phyloP scores from a whole-genome alignment of 768 basidiomycete species.

The Xanthoconium stramineum region DNA sequence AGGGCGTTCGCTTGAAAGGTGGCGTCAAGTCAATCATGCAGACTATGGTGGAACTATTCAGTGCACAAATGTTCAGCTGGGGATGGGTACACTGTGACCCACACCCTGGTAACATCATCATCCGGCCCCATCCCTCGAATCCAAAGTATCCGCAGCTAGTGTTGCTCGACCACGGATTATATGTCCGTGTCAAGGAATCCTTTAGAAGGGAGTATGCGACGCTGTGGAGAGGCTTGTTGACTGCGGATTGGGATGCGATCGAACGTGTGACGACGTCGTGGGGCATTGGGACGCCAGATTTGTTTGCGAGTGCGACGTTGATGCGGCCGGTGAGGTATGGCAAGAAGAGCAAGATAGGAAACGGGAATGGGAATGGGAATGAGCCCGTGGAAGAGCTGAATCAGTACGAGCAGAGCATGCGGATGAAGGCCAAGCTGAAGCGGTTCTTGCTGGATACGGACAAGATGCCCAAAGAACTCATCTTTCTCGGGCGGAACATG shows the following conservation, averaged over 20 bases:
- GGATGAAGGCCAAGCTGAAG: constrained; percentile 65
- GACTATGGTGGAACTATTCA: constrained; percentile 83
- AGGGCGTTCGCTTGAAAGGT: constrained; percentile 45
- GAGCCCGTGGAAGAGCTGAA: constrained; percentile 35
- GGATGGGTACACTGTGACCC: constrained; percentile 85
- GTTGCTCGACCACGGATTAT: constrained; percentile 90
- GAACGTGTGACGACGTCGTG: constrained; percentile 52
- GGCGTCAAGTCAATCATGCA: constrained; percentile 72
- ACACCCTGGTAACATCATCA: constrained; percentile 76
- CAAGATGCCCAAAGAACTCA: constrained; percentile 71
- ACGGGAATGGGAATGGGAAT: constrained; percentile 5
- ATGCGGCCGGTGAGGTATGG: constrained; percentile 55
- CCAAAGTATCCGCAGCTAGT: constrained; percentile 56
- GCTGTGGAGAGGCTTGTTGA: constrained; percentile 68
- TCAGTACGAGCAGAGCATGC: constrained; percentile 66
- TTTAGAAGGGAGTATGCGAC: constrained; percentile 76
- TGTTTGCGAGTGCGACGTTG: constrained; percentile 71
- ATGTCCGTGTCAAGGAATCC: constrained; percentile 63
- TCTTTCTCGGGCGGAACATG: constrained; percentile 78
- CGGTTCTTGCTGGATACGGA: constrained; percentile 71
- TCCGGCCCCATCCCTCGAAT: constrained; percentile 43
- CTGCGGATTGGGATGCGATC: constrained; percentile 52
- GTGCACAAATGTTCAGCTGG: constrained; percentile 89
- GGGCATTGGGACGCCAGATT: constrained; percentile 69
- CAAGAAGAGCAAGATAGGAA: not conserved